Evolutionary conservation across 2,329 filamentous ascomycete species (phyloP).

Genomic region (Fusarium sp.): DNA sequence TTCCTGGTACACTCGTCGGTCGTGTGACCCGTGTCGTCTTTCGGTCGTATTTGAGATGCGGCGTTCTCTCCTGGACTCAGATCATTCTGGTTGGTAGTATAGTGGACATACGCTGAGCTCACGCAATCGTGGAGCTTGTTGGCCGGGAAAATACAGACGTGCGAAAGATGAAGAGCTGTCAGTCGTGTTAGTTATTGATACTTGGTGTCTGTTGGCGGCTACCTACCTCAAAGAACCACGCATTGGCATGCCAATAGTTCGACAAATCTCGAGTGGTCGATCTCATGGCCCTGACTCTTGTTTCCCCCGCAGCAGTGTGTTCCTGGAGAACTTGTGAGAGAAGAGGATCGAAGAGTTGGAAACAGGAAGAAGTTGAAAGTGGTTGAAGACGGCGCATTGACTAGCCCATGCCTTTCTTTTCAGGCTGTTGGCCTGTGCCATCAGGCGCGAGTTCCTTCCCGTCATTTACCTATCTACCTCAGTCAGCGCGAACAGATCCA

Average conservation of each 20-base stretch:
- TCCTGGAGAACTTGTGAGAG: background rate
- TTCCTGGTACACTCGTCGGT: background rate
- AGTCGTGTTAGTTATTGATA: background rate
- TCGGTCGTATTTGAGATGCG: background rate
- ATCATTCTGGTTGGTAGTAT: background rate
- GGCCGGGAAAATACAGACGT: background rate
- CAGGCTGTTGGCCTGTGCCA: background rate
- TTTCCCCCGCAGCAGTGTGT: background rate
- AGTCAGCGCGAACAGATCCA: background rate
- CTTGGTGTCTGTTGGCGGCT: background rate
- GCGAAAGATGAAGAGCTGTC: background rate
- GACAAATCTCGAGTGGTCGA: background rate
- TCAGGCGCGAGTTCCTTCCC: background rate
- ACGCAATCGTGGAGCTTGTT: background rate
- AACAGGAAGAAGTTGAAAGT: background rate
- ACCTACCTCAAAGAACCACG: background rate
- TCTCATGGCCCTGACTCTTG: background rate
- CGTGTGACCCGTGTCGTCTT: background rate
- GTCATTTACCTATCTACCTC: background rate
- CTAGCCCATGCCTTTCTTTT: background rate
- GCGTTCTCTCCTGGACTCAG: background rate
- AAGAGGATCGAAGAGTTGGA: background rate
- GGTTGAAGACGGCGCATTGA: background rate
- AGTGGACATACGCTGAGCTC: background rate
- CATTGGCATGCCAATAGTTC: background rate